phyloP scores from a whole-genome alignment of 148 eudicot species.

The Rhododendron ferrugineum region DNA sequence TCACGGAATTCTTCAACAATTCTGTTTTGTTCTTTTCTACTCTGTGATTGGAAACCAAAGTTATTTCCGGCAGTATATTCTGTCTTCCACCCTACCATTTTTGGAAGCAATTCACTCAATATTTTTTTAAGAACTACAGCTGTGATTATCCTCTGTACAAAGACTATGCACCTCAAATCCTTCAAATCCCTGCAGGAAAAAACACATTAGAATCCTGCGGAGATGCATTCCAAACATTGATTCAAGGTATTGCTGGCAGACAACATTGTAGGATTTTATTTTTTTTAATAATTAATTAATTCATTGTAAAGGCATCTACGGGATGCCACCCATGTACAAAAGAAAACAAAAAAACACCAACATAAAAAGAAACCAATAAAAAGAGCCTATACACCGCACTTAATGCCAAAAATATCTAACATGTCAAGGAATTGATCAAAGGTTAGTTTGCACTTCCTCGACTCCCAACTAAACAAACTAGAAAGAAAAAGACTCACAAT shows the following conservation, averaged over 20 bases:
- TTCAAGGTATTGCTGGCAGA: not conserved
- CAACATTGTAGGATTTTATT: not conserved
- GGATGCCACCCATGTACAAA: not conserved
- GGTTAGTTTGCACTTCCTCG: not conserved
- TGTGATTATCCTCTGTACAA: slow-evolving; percentile 75
- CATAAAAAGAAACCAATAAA: not conserved
- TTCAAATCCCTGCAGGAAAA: slow-evolving; percentile 35
- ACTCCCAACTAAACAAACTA: not conserved
- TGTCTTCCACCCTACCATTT: slow-evolving; percentile 54
- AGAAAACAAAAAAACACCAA: not conserved
- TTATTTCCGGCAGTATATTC: slow-evolving; percentile 66
- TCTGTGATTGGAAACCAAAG: slow-evolving; percentile 46
- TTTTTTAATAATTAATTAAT: not conserved
- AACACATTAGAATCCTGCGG: not conserved
- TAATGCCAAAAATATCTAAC: not conserved
- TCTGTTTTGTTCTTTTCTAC: slow-evolving; percentile 51
- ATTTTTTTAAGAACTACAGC: slow-evolving; percentile 58
- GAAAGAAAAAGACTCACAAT: not conserved
- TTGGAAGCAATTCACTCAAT: slow-evolving; percentile 45
- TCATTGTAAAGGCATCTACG: not conserved
- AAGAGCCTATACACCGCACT: not conserved
- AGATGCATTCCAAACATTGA: not conserved
- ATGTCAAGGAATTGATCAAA: not conserved
- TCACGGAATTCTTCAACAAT: slow-evolving; percentile 8
- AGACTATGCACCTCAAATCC: slow-evolving; percentile 79